These are phyloP conservation scores for Termitomyces eurrhizus DNA, from an alignment of 768 basidiomycete genomes.

Conservation along the genomic window DNA sequence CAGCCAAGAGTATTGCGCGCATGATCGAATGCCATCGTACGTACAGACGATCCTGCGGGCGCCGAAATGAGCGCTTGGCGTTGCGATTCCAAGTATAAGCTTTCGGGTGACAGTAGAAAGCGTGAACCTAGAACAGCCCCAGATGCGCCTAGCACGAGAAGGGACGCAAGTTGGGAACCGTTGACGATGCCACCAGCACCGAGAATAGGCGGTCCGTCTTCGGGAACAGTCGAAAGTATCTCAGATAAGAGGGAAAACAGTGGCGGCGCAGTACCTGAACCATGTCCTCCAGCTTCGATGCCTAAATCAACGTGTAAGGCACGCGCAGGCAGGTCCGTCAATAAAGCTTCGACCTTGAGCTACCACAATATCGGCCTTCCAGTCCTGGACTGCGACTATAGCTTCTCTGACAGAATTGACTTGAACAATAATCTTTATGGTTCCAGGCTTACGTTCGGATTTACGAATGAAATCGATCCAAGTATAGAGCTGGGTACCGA, in stretches of 20 bases:
- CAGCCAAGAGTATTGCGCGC: slow-evolving; percentile 53
- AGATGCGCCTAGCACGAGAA: slow-evolving; percentile 63
- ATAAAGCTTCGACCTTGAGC: slow-evolving; percentile 57
- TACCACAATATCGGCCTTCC: slow-evolving; percentile 71
- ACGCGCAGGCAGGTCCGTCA: slow-evolving; percentile 1
- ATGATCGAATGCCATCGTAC: slow-evolving; percentile 62
- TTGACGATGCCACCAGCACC: slow-evolving; percentile 73
- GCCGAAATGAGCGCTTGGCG: slow-evolving; percentile 50
- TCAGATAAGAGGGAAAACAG: slow-evolving; percentile 56
- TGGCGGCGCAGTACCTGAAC: slow-evolving; percentile 50
- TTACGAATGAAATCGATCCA: slow-evolving; percentile 64
- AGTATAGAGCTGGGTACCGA: slow-evolving; percentile 50
- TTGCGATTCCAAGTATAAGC: slow-evolving; percentile 51
- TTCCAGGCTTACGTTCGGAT: slow-evolving; percentile 40
- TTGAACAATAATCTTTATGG: slow-evolving; percentile 60
- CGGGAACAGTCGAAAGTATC: slow-evolving; percentile 41
- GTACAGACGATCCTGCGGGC: slow-evolving; percentile 40
- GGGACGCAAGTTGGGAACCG: slow-evolving; percentile 60
- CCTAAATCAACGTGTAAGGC: slow-evolving; percentile 37
- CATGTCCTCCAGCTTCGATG: slow-evolving; percentile 80
- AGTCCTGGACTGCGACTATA: slow-evolving; percentile 53
- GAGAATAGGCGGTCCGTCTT: slow-evolving; percentile 49
- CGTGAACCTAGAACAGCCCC: slow-evolving; percentile 75
- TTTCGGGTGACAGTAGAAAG: slow-evolving; percentile 66
- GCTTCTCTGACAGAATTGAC: slow-evolving; percentile 61